These are phyloP conservation scores for Jackrogersella multiformis DNA, from an alignment of 495 filamentous ascomycete genomes.

Conservation along the genomic window DNA sequence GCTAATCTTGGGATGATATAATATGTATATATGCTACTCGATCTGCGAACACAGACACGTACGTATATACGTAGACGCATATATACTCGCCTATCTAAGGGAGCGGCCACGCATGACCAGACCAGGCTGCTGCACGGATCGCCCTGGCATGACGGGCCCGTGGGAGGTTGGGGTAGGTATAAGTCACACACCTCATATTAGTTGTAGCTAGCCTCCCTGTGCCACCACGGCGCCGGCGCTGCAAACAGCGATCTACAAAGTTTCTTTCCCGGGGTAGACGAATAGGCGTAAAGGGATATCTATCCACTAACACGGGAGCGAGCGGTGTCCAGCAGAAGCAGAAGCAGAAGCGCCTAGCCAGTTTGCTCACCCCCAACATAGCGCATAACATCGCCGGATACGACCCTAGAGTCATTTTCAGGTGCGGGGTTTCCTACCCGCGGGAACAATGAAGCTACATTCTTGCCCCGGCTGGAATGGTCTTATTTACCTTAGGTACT, in stretches of 20 bases:
- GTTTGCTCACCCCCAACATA: constrained; percentile 1
- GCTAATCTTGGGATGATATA: constrained; percentile 35
- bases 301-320: neutral
- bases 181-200: constrained; percentile 7
- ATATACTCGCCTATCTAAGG: neutral
- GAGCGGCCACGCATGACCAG: constrained; percentile 16
- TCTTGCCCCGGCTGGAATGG: constrained; percentile 23
- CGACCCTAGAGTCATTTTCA: neutral
- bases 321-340: neutral
- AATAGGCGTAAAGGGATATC: neutral
- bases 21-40: constrained; percentile 21
- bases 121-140: constrained; percentile 15
- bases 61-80: constrained; percentile 8
- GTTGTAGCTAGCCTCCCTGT: constrained; percentile 11
- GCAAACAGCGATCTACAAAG: constrained; percentile 14
- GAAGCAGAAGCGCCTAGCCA: constrained; percentile 9
- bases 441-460: constrained; percentile 18
- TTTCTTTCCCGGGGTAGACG: constrained; percentile 20
- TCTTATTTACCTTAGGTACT: neutral
- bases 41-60: constrained; percentile 6
- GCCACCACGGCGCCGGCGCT: constrained; percentile 21
- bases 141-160: constrained; percentile 7
- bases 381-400: constrained; percentile 5
- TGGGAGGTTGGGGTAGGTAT: constrained; percentile 30
- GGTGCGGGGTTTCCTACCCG: constrained; percentile 33